Percentiles rank a stretch among this genome's conserved stretches.
Evolutionary conservation across 75 land plant species (phyloP).

Genomic region (Pinus taeda): DNA sequence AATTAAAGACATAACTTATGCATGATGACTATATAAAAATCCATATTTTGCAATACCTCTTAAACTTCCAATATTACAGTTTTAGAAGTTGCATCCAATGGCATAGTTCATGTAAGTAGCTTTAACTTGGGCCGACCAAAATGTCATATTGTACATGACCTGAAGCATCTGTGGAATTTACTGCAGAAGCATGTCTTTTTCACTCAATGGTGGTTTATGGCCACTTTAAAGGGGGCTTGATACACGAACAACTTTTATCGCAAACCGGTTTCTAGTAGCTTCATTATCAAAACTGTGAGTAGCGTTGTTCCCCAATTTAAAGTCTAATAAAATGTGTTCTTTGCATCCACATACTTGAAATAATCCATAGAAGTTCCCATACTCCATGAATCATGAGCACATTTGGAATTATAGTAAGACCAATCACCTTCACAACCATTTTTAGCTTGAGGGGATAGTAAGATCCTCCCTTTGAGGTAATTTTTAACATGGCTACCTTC

Average conservation of each 20-base stretch:
- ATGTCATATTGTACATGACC: constrained; percentile 17
- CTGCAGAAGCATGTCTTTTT: not conserved
- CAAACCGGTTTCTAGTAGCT: not conserved
- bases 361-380: not conserved
- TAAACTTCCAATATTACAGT: not conserved
- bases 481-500: not conserved
- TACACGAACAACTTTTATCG: not conserved
- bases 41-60: no score
- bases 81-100: constrained; percentile 38
- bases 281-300: not conserved
- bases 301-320: not conserved
- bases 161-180: not conserved
- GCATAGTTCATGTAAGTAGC: constrained; percentile 78
- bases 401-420: constrained; percentile 1
- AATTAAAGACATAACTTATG: no score
- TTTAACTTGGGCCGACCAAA: constrained; percentile 76
- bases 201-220: not conserved
- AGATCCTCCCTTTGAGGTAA: not conserved
- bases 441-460: not conserved
- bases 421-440: not conserved
- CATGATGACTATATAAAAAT: no score
- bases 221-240: not conserved
- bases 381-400: not conserved
- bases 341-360: not conserved
- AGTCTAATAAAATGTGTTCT: not conserved